Conservation (phyloP, 2,329 filamentous ascomycete species). For the Venturia asperata region DNA sequence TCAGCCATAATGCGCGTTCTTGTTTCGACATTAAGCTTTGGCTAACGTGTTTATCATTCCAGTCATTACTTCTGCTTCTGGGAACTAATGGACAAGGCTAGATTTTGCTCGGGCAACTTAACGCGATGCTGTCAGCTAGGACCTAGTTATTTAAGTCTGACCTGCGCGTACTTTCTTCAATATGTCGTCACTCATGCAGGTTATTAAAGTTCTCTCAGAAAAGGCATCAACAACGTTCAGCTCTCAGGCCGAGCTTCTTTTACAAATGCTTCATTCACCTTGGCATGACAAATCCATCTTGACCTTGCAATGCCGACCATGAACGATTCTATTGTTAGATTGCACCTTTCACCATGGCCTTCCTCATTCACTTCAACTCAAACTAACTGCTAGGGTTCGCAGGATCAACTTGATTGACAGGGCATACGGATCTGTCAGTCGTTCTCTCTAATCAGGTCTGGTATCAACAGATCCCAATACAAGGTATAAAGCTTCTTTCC, state of each 20-base stretch:
- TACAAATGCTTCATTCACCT: background rate
- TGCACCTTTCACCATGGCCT: background rate
- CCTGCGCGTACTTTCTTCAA: background rate
- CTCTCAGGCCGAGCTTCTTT: background rate
- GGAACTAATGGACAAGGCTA: background rate
- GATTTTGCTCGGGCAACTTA: background rate
- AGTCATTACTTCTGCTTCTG: background rate
- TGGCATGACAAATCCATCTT: slow-evolving; percentile 13
- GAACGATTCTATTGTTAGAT: slow-evolving; percentile 12
- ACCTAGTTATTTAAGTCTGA: background rate
- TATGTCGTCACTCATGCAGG: background rate
- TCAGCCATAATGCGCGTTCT: background rate
- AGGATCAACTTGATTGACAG: background rate
- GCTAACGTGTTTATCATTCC: background rate
- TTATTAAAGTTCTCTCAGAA: background rate
- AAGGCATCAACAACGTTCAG: background rate
- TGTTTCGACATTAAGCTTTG: background rate
- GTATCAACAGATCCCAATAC: background rate
- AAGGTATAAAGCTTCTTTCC: background rate
- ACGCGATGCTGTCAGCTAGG: background rate
- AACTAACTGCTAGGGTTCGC: slow-evolving; percentile 7
- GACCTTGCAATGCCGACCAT: slow-evolving; percentile 3
- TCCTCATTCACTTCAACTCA: slow-evolving; percentile 11
- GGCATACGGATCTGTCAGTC: background rate
- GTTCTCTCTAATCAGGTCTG: background rate